phyloP scores from a whole-genome alignment of 2,329 filamentous ascomycete species.

The Ascosphaera pollenicola region DNA sequence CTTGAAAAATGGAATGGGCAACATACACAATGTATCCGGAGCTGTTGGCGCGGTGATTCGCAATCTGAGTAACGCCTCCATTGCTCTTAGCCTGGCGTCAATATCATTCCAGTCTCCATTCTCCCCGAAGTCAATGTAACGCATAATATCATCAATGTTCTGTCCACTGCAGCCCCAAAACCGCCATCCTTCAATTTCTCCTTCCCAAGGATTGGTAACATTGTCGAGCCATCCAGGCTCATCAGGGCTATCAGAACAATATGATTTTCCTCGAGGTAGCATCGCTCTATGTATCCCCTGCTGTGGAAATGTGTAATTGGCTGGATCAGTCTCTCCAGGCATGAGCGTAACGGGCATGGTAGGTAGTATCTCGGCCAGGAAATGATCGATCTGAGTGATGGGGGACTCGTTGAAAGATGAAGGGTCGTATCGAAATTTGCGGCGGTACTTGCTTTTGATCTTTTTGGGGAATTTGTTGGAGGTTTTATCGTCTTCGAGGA shows the following conservation, averaged over 20 bases:
- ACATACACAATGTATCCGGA: conserved; percentile 80
- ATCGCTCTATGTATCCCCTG: conserved; percentile 85
- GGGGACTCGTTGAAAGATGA: conserved; percentile 71
- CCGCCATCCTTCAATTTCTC: conserved; percentile 73
- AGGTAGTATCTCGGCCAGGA: conserved; percentile 60
- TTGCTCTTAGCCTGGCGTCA: conserved; percentile 60
- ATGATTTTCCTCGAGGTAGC: conserved; percentile 56
- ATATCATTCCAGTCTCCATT: conserved; percentile 20
- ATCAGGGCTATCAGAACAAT: conserved; percentile 23
- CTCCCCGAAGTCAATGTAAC: conserved; percentile 46
- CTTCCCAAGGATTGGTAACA: conserved; percentile 86
- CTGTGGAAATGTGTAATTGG: conserved; percentile 75
- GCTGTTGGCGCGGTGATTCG: conserved; percentile 78
- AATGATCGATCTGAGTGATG: conserved; percentile 61
- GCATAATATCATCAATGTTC: conserved; percentile 81
- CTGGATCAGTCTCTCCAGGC: conserved; percentile 65
- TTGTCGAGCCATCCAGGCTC: conserved; percentile 53
- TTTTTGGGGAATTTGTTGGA: conserved; percentile 19
- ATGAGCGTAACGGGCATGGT: conserved; percentile 75
- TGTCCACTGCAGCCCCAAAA: conserved; percentile 75
- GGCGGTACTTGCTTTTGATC: conserved; percentile 9
- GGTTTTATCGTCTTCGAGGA: conserved; percentile 20
- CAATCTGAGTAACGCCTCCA: conserved; percentile 91
- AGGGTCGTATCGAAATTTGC: conserved; percentile 84
- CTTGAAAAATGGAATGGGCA: background rate